These are phyloP conservation scores for Stenogyne calaminthoides DNA, from an alignment of 305 asterid species.

Conservation along the genomic window DNA sequence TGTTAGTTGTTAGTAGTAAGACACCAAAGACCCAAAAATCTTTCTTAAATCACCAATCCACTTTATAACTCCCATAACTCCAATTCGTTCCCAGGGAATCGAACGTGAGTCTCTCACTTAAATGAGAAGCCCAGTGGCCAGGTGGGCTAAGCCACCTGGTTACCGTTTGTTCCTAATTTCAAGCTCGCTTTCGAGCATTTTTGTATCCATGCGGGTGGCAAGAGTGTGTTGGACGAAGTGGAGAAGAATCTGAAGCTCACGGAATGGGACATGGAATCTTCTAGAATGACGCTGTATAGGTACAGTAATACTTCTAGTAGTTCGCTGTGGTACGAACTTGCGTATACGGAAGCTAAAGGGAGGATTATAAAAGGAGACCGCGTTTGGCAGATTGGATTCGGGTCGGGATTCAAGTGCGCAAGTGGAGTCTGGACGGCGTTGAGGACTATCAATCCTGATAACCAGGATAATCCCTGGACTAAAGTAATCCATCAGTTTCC, in stretches of 20 bases:
- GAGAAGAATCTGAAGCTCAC: slow-evolving; percentile 27
- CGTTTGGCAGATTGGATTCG: slow-evolving; percentile 46
- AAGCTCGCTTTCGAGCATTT: slow-evolving; percentile 50
- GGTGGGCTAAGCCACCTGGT: too few species aligned
- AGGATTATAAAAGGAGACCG: slow-evolving; percentile 34
- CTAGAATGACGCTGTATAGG: slow-evolving; percentile 42
- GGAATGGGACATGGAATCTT: slow-evolving; percentile 36
- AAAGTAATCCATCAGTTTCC: slow-evolving; percentile 31
- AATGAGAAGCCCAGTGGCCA: too few species aligned
- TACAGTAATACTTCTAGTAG: slow-evolving; percentile 43
- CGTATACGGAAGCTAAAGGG: slow-evolving; percentile 42
- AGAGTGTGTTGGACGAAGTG: slow-evolving; percentile 30
- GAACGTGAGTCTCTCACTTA: too few species aligned
- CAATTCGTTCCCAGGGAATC: too few species aligned
- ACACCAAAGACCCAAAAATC: too few species aligned
- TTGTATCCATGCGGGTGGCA: slow-evolving; percentile 38
- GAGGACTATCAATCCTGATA: slow-evolving; percentile 28
- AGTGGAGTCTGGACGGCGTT: slow-evolving; percentile 38
- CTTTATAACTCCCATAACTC: too few species aligned
- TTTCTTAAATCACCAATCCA: too few species aligned
- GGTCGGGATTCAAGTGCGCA: slow-evolving; percentile 43
- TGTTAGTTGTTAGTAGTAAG: too few species aligned
- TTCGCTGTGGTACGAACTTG: slow-evolving; percentile 41
- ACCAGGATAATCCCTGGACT: slow-evolving; percentile 35
- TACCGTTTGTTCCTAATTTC: slow-evolving; percentile 44